Base-by-base conservation (phyloP, 2,329 filamentous ascomycete genomes). In the Cytospora leucostoma region DNA sequence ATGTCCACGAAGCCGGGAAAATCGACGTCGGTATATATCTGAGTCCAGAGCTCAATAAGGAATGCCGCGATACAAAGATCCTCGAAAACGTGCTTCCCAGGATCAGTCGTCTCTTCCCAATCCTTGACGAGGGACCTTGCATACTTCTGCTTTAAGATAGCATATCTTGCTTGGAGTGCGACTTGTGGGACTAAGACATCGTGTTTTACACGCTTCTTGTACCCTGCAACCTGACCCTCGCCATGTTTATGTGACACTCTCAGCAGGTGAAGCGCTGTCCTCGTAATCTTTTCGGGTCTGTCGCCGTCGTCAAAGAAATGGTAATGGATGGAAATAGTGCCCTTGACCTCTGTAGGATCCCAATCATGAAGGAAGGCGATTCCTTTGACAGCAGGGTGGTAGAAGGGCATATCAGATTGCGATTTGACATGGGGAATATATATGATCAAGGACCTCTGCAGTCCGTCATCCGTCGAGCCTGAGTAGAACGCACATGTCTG, bases 1-100 rank as follows among this genome's bases (percentile, higher is more conserved):
- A 99, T 92, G 71, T 99, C 95, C 21, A 97, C 91, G 71, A 98
- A 99, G 0, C 94, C 93, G 0, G 92, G 91, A 70, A 97, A 97
- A 0, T 68, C 65, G 0, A 55, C 63, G 50, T 72, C 73, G 44
- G 70, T 72, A 73, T 98, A 98, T 88, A 97, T 94, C 63, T 89
- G 86, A 13, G 79, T 77, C 95, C 95, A 99, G 2, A 98, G 78
- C 78, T 97, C 93, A 33, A 98, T 91, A 58, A 98, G 79, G 70
- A 97, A 99, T 0, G 94, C 91, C 0, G 94, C 91, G 66, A 99
- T 97, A 4, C 87, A 85, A 21, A 99, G 78, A 72, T 98, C 94
- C 73, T 99, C 95, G 75, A 97, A 98, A 3, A 98, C 92, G 72
- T 98, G 93, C 74, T 98, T 99, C 17, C 81, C 80, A 0, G 93